These are phyloP conservation scores for Globisporangium barbulae DNA, from an alignment of 352 stramenopile genomes.

Conservation along the genomic window DNA sequence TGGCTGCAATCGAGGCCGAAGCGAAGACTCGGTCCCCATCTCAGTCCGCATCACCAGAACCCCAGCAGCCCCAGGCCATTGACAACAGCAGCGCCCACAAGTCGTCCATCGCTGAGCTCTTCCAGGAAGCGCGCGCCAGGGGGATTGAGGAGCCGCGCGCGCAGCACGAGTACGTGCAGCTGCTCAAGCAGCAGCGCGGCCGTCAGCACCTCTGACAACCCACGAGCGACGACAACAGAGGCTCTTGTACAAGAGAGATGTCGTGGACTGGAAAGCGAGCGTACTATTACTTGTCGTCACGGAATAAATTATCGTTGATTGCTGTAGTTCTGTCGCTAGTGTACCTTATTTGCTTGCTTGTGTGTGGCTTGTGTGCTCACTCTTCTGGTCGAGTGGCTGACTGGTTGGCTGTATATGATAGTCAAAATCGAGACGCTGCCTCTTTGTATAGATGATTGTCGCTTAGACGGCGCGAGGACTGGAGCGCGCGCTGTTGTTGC, in stretches of 20 bases:
- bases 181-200: slow-evolving; percentile 15
- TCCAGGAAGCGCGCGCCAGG: slow-evolving; percentile 34
- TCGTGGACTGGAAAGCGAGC: too few relatives aligned
- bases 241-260: too few relatives aligned
- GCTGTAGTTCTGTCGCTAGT: not conserved
- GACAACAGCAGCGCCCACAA: not conserved
- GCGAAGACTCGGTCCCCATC: slow-evolving; percentile 6
- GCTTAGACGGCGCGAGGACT: slow-evolving; percentile 7
- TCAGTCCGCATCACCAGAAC: not conserved
- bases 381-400: not conserved
- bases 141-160: slow-evolving; percentile 28
- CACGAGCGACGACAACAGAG: too few relatives aligned
- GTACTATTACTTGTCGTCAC: slow-evolving; percentile 1
- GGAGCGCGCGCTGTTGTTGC: slow-evolving; percentile 14
- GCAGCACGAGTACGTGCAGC: slow-evolving; percentile 42
- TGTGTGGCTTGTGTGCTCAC: not conserved
- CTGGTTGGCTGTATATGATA: too few relatives aligned
- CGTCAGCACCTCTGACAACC: too few relatives aligned
- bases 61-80: not conserved
- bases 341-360: not conserved
- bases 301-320: slow-evolving; percentile 8
- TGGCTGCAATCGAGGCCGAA: slow-evolving; percentile 52
- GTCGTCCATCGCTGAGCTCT: slow-evolving; percentile 36
- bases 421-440: not conserved
- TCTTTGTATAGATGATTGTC: not conserved